phyloP scores from a whole-genome alignment of 768 basidiomycete genomes.

The Collybia nuda region DNA sequence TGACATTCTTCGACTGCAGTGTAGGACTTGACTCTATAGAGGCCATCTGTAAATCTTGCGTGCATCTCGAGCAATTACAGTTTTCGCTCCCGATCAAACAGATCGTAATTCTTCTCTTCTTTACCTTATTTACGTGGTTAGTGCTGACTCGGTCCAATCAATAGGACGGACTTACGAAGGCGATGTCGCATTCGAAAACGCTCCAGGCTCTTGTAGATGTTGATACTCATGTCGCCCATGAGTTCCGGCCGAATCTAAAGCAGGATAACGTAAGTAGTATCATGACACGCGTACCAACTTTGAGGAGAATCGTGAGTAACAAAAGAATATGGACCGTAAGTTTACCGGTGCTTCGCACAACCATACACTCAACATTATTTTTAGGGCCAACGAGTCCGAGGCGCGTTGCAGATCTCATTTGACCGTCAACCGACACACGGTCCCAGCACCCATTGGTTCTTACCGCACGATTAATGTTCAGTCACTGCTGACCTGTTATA shows the following conservation, averaged over 20 bases:
- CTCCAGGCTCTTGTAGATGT: constrained; percentile 47
- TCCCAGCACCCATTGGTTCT: constrained; percentile 36
- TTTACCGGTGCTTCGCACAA: not conserved
- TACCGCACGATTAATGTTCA: constrained; percentile 26
- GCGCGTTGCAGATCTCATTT: constrained; percentile 21
- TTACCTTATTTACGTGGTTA: not conserved
- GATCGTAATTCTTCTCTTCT: constrained; percentile 31
- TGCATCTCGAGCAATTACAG: constrained; percentile 47
- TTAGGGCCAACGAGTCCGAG: constrained; percentile 23
- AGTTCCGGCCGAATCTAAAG: constrained; percentile 35
- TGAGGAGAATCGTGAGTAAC: constrained; percentile 49
- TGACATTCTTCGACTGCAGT: constrained; percentile 48
- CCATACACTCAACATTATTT: not conserved
- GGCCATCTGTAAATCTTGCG: constrained; percentile 41
- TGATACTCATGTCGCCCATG: constrained; percentile 40
- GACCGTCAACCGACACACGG: constrained; percentile 26
- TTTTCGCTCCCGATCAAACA: constrained; percentile 53
- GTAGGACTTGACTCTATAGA: constrained; percentile 37
- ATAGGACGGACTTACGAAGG: constrained; percentile 31
- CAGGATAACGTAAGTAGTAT: constrained; percentile 37
- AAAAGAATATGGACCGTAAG: constrained; percentile 54
- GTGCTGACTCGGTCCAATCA: not conserved
- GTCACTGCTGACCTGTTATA: no score
- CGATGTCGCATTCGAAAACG: constrained; percentile 32
- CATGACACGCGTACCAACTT: constrained; percentile 35